Evolutionary conservation across 345 rosid species (phyloP).

Genomic region (Sonneratia caseolaris): DNA sequence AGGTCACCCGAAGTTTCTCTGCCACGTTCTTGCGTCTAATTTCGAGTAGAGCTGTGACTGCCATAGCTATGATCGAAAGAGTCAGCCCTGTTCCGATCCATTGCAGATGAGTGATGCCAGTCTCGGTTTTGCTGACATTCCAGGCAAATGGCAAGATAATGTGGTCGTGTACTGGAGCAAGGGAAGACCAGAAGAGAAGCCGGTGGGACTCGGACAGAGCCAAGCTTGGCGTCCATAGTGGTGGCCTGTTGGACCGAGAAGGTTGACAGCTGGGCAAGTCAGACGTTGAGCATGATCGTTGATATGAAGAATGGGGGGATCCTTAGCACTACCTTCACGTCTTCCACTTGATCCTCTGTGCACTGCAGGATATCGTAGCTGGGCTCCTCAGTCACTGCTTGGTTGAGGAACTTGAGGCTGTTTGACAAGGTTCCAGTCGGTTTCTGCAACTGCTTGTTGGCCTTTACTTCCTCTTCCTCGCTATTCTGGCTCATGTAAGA

Average conservation of each 20-base stretch:
- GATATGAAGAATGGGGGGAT: slow-evolving; percentile 74
- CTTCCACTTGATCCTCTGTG: slow-evolving; percentile 51
- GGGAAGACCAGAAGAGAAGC: slow-evolving; percentile 85
- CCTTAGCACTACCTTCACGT: slow-evolving; percentile 50
- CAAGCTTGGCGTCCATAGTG: slow-evolving; percentile 73
- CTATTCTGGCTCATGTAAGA: slow-evolving; percentile 20
- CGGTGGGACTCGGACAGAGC: slow-evolving; percentile 62
- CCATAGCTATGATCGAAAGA: slow-evolving; percentile 69
- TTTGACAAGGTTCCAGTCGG: slow-evolving; percentile 15
- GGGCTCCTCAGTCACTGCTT: slow-evolving; percentile 24
- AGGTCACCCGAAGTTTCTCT: slow-evolving; percentile 31
- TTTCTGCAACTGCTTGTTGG: slow-evolving; percentile 9
- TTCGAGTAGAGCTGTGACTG: slow-evolving; percentile 70
- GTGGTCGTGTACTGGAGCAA: slow-evolving; percentile 71
- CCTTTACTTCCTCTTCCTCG: slow-evolving; percentile 17
- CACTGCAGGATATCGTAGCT: slow-evolving; percentile 30
- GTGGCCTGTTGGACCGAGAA: slow-evolving; percentile 91
- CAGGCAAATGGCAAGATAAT: slow-evolving; percentile 50
- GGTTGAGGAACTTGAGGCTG: slow-evolving; percentile 33
- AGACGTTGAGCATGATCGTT: slow-evolving; percentile 77
- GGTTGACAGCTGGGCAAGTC: slow-evolving; percentile 93
- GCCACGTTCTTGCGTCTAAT: slow-evolving; percentile 49
- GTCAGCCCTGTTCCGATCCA: slow-evolving; percentile 73
- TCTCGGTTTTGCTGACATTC: slow-evolving; percentile 49
- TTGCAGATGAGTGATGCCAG: slow-evolving; percentile 66